Base-by-base conservation (phyloP, 148 eudicot species). In the Selenicereus undatus region DNA sequence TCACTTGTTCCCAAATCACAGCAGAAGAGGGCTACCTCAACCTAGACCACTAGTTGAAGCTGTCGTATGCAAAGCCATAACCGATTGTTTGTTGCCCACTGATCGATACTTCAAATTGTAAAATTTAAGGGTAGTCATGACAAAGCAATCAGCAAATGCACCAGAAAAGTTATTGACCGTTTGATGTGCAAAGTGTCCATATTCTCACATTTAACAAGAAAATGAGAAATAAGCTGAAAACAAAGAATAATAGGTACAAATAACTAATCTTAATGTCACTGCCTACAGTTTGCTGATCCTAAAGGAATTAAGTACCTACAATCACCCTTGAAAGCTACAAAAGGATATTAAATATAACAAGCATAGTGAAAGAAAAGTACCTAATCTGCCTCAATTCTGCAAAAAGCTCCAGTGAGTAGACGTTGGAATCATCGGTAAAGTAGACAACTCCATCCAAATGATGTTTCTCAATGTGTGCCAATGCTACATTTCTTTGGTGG, bases 401-500 rank as follows among this genome's bases (percentile, higher is more conserved):
- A 83, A 92, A 94, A 32, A 94, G 89, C 72, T 90, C 91, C 20
- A 80, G 26, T 11, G 95, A 82, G 85, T 88, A 94, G 54, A 93
- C 85, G 76, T 82, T 87, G 65, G 85, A 81, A 52, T 88, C 97
- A 80, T 91, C 95, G 17, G 98, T 93, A 86, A 91, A 94, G 86
- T 88, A 92, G 68, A 91, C 91, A 66, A 94, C 86, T 56, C 97
- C 98, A 85, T 94, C 91, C 65, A 94, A 90, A 62, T 74, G 87
- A 54, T 94, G 98, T 24, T 80, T 89, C 79, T 94, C 95, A 78
- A 92, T 92, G 85, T 94, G 98, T 29, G 87, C 79, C 78, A 94
- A 82, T 22, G 97, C 98, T 80, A 84, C 88, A 82, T 94, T 94
- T 78, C 97, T 90, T 72, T 89, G 92, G 79, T 86, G 94, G 81